Evolutionary conservation across 805 yeast species (phyloP), one percentile per base, ranked within the genome.

Genomic region (Yarrowia alimentaria): DNA sequence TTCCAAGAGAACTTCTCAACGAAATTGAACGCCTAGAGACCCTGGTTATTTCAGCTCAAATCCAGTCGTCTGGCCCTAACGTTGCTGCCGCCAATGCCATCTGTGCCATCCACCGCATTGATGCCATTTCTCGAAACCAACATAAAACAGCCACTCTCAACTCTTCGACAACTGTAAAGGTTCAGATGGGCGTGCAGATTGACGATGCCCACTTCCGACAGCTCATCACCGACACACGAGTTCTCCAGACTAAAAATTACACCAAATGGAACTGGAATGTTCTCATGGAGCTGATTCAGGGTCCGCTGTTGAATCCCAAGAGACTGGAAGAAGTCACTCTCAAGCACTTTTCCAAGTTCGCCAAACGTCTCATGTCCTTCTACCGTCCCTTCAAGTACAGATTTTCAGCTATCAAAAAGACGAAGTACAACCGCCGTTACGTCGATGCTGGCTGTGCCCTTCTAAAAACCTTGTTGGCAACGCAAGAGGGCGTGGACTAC

Each of bases 381-480:
- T 91, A 81, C 63, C 73, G 98, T 50, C 99, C 99, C 0, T 84
- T 90, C 68, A 90, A 94, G 66, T 80, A 82, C 59, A 71, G 96
- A 51, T 91, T 89, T 64, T 72, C 85, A 6, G 68, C 71, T 20
- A 66, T 80, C 37, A 68, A 77, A 53, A 71, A 71, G 52, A 69
- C 80, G 1, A 77, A 74, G 52, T 65, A 71, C 24, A 74, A 82
- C 18, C 74, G 72, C 19, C 73, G 76, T 54, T 86, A 81, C 57
- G 75, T 85, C 10, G 75, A 72, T 45, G 81, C 85, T 3, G 98
- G 96, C 0, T 79, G 89, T 58, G 84, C 79, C 42, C 73, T 93
- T 25, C 69, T 93, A 57, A 80, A 76, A 54, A 75, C 84, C 35
- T 68, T 91, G 6, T 68, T 88, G 2, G 69, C 78, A 1, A 75